A percentile compares a stretch with the other conserved stretches of the same genome.
Evolutionary conservation across 148 eudicot genomes (phyloP).

Genomic region (Linanthus parryae): DNA sequence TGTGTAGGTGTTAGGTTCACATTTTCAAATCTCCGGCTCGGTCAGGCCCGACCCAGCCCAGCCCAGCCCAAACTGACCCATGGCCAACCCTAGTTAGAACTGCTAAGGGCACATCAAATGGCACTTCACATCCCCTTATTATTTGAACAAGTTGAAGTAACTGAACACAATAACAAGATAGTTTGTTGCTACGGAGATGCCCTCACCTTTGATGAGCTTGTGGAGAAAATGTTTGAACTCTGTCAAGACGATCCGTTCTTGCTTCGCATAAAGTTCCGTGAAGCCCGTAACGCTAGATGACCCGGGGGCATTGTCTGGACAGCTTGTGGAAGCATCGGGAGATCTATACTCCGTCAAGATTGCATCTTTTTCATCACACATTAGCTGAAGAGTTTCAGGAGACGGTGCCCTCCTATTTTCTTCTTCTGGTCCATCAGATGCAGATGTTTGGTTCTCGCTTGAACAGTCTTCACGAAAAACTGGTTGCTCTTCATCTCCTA

Average conservation of each 20-base stretch:
- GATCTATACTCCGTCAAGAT: slow-evolving; percentile 26
- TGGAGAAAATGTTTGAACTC: slow-evolving; percentile 36
- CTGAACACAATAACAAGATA: too few relatives aligned
- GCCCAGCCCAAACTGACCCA: too few relatives aligned
- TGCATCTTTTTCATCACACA: slow-evolving; percentile 61
- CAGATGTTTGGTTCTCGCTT: slow-evolving; percentile 23
- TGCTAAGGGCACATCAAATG: too few relatives aligned
- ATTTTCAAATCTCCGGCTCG: too few relatives aligned
- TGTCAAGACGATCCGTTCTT: slow-evolving; percentile 44
- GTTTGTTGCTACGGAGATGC: too few relatives aligned
- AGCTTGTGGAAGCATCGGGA: slow-evolving; percentile 15
- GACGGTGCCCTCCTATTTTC: slow-evolving; percentile 42
- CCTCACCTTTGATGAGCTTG: slow-evolving; percentile 37
- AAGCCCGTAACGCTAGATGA: too few relatives aligned
- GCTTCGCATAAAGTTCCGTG: slow-evolving; percentile 34
- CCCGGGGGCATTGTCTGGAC: slow-evolving; percentile 7
- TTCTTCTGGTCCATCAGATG: slow-evolving; percentile 26
- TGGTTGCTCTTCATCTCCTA: slow-evolving; percentile 7
- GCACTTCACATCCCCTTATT: too few relatives aligned
- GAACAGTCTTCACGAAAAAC: slow-evolving; percentile 9
- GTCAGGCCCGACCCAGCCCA: too few relatives aligned
- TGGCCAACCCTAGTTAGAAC: too few relatives aligned
- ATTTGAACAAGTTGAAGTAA: too few relatives aligned
- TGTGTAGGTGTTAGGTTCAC: too few relatives aligned
- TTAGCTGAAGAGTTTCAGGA: slow-evolving; percentile 58